Conservation (phyloP, 106 monocot species). For the Dendrobium chrysotoxum region DNA sequence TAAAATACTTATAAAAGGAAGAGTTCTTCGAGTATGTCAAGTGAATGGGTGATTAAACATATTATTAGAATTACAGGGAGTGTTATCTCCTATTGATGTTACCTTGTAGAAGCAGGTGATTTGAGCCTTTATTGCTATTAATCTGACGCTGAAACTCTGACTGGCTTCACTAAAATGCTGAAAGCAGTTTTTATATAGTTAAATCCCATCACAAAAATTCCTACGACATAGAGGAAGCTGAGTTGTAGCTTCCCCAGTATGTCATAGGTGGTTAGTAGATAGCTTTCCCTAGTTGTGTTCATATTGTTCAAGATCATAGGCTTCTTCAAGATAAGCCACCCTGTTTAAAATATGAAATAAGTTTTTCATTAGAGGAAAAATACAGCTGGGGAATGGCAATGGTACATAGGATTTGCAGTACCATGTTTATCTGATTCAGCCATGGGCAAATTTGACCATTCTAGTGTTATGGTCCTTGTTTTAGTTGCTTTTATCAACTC, state of each 20-base stretch:
- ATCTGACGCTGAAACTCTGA: conserved; percentile 29
- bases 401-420: neutral
- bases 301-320: conserved; percentile 15
- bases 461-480: conserved; percentile 25
- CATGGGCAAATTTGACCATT: conserved; percentile 48
- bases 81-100: too few species aligned
- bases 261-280: conserved; percentile 32
- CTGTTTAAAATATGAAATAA: conserved; percentile 14
- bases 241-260: conserved; percentile 63
- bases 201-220: conserved; percentile 65
- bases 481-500: conserved; percentile 76
- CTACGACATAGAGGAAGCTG: conserved; percentile 67
- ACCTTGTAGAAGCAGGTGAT: neutral
- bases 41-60: too few species aligned
- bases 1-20: too few species aligned
- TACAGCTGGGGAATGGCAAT: neutral
- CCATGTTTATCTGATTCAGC: conserved; percentile 41
- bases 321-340: conserved; percentile 16
- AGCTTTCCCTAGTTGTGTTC: conserved; percentile 13
- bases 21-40: too few species aligned
- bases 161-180: conserved; percentile 36
- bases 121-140: neutral
- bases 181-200: conserved; percentile 40
- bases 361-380: neutral
- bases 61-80: too few species aligned